Base-by-base conservation (phyloP, 768 basidiomycete species). In the Trametes villosa region DNA sequence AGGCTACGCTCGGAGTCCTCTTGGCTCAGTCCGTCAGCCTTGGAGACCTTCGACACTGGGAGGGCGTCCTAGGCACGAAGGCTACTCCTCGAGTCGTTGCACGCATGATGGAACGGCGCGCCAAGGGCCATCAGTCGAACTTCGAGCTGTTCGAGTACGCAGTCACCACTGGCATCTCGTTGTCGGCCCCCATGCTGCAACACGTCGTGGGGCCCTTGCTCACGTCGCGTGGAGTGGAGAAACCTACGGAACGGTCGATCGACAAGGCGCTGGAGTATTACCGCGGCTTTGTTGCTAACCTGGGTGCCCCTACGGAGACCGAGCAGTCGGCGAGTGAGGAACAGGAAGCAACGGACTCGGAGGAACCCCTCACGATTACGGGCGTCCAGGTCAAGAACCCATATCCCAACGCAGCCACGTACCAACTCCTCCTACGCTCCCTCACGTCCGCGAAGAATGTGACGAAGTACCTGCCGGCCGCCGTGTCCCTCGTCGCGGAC, bases 241-340 rank as follows among this genome's bases (percentile, higher is more conserved):
- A 67, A 20, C 74, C 75, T 17, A 70, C 77, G 2, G 80, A 84
- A 2, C 67, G 72, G 9, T 70, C 71, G 24, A 75, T 91, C 54
- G 81, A 86, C 63, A 72, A 69, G 41, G 89, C 88, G 4, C 71
- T 91, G 6, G 67, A 67, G 9, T 70, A 90, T 0, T 88, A 86
- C 65, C 68, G 67, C 17, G 83, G 85, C 41, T 75, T 86, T 29
- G 71, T 75, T 6, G 68, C 60, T 33, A 69, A 26, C 36, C 1
- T 18, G 9, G 20, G 31, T 22, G 8, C n/a, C 22, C 13, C 44
- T 22, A 15, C 13, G 13, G 36, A 38, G 6, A 51, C 53, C 8
- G 50, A 36, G 5, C 26, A 27, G 17, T 41, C 27, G 7, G 7
- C 24, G 5, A 4, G 9, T 13, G 26, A 31, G 9, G 29, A 11